These are phyloP conservation scores for Gossypium mustelinum DNA, from an alignment of 345 rosid genomes.

Conservation along the genomic window DNA sequence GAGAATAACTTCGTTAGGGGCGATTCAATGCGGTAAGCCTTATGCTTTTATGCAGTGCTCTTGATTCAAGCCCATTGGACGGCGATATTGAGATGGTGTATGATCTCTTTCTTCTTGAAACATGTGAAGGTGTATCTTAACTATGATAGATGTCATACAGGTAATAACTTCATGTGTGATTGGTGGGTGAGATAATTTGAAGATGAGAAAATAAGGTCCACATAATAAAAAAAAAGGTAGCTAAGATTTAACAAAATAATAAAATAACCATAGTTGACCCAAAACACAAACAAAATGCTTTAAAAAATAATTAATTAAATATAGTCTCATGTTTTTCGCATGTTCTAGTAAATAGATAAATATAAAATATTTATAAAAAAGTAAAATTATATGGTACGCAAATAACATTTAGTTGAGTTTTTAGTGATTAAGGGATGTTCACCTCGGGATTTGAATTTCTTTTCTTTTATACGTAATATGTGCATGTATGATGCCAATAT, in stretches of 20 bases:
- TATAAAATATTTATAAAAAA: not conserved
- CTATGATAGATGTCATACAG: not conserved
- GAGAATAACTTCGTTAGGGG: not conserved
- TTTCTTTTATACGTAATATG: too few relatives aligned
- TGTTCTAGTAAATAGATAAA: not conserved
- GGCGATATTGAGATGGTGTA: not conserved
- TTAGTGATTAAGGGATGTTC: rapidly evolving
- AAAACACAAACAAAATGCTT: not conserved
- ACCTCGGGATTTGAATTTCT: rapidly evolving
- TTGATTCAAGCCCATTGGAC: not conserved
- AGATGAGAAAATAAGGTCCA: slow-evolving; percentile 6
- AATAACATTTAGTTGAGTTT: too few relatives aligned
- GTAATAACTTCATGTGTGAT: not conserved
- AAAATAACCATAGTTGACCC: not conserved
- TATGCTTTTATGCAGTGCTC: not conserved
- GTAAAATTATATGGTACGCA: rapidly evolving
- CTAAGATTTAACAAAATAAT: not conserved
- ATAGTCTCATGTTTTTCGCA: not conserved
- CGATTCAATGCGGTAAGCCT: not conserved
- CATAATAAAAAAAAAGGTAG: not conserved
- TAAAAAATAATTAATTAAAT: not conserved
- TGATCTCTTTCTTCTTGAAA: not conserved
- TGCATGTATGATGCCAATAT: too few relatives aligned
- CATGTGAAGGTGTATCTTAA: not conserved
- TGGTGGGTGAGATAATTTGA: not conserved